Base-by-base conservation (phyloP, 257 asterid species). In the Dorcoceras hygrometricum region DNA sequence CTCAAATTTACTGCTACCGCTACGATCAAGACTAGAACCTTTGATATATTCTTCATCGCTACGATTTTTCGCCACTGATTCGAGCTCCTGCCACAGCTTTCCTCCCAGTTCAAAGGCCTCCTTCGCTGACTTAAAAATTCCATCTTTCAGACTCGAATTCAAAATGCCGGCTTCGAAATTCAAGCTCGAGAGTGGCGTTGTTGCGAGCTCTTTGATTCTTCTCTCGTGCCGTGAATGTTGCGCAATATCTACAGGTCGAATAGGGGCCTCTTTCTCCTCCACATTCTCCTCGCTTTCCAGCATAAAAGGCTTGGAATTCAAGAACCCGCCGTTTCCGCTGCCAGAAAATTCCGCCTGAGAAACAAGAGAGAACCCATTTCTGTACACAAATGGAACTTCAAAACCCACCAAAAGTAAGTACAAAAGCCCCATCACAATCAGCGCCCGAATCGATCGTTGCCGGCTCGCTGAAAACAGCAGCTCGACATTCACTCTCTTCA, bases 381-480 rank as follows among this genome's bases (percentile, higher is more conserved):
- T 82, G 77, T 84, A 87, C 65, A 94, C 89, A 46, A 88, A 82
- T 6, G 96, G 97, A 73, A 85, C 88, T 78, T 94, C 96, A 63
- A 87, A 76, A 67, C 85, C 73, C 79, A 90, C 89, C 63, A 90
- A 64, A 28, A 90, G 57, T 12, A 81, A 4, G 73, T 94, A 94
- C 62, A 84, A 59, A 65, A 84, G 2, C 14, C 82, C 91, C 63
- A 87, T 23, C 20, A 80, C 72, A 59, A 90, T 77, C 85, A 90
- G 68, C 72, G 75, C 67, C 73, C 83, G 89, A 70, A 79, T 71
- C 63, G 86, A 79, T 75, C 82, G 85, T 77, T 81, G 88, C 74
- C 95, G 79, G 75, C 86, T 83, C 36, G 82, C 71, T 6, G 91
- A 71, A 79, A 83, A 73, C 76, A 85, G 64, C 80, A 80, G 71